Base-by-base conservation (phyloP, 495 filamentous ascomycete species). In the Jackrogersella minutella region DNA sequence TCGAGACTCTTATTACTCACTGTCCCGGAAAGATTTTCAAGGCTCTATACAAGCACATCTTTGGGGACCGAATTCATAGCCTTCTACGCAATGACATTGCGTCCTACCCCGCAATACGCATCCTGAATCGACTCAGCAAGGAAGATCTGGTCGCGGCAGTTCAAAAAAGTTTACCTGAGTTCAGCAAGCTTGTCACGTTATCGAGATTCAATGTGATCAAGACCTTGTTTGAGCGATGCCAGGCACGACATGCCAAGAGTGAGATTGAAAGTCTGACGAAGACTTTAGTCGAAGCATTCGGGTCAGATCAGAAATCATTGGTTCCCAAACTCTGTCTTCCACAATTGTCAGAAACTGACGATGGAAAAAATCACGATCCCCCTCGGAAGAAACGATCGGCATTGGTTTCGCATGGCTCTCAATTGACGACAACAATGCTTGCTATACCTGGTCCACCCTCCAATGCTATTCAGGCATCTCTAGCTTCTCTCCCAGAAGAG, bases 1-100 rank as follows among this genome's bases (percentile, higher is more conserved):
- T 97, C 9, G 95, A 99, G 73, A 90, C 87, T 1, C 88, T 99
- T 56, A 84, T 97, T 61, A 83, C 84, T 8, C 81, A 88, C 69
- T 89, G 90, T 26, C 93, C 93, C 0, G 93, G 91, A 26, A 96
- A 91, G 71, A 82, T 91, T 16, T 98, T 98, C 84, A 97, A 97
- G 73, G 83, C 84, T 17, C 74, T 99, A 0, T 90, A 94, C 72
- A 85, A 83, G 39, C 86, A 87, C 44, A 85, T 90, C 61, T 90
- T 98, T 62, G 86, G 85, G 56, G 87, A 88, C 1, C 85, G 91
- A 5, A 88, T 98, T 41, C 85, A 85, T 2, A 90, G 85, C 34
- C 79, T 97, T 31, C 83, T 94, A 1, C 89, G 92, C 40, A 98
- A 98, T 74, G 92, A 92, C 64, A 91, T 92, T 58, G 92, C 95